Conservation (phyloP, 805 yeast genomes). For the Lachancea lanzarotensis region DNA sequence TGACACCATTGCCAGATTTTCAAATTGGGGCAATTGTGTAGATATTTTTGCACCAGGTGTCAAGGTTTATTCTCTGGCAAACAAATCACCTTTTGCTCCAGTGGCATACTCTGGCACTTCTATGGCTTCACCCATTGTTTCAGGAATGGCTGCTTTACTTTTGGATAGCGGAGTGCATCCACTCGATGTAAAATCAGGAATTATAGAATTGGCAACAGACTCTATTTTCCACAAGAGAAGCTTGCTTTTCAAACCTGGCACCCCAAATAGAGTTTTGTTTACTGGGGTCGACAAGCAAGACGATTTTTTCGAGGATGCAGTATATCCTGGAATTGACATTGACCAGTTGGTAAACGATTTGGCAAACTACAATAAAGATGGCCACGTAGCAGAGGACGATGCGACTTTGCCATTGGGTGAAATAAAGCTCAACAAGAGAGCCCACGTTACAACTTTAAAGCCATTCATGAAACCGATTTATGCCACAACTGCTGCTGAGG, state of each 20-base stretch:
- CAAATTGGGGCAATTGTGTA: slow-evolving; percentile 94
- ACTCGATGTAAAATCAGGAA: slow-evolving; percentile 34
- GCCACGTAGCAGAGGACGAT: slow-evolving; percentile 9
- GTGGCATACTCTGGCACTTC: slow-evolving; percentile 62
- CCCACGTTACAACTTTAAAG: slow-evolving; percentile 3
- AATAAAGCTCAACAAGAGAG: slow-evolving; percentile 7
- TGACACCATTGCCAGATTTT: slow-evolving; percentile 66
- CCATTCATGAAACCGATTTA: slow-evolving; percentile 2
- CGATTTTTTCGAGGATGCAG: slow-evolving; percentile 24
- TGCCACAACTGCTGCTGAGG: slow-evolving; percentile 1
- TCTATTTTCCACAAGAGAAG: slow-evolving; percentile 44
- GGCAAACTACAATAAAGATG: slow-evolving; percentile 7
- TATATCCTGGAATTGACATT: slow-evolving; percentile 22
- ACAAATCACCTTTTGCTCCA: slow-evolving; percentile 17
- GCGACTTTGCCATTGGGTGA: slow-evolving; percentile 11
- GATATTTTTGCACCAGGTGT: slow-evolving; percentile 83
- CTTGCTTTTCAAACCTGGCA: slow-evolving; percentile 41
- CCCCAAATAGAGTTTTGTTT: slow-evolving; percentile 54
- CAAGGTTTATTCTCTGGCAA: slow-evolving; percentile 50
- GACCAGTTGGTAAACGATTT: slow-evolving; percentile 20
- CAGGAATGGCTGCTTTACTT: slow-evolving; percentile 55
- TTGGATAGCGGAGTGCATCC: slow-evolving; percentile 46
- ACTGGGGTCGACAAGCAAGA: slow-evolving; percentile 33
- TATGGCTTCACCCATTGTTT: slow-evolving; percentile 72
- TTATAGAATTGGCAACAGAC: slow-evolving; percentile 43